These are phyloP conservation scores for Cutaneotrichosporon spelunceum DNA, from an alignment of 1,284 basidiomycete genomes.

Conservation along the genomic window DNA sequence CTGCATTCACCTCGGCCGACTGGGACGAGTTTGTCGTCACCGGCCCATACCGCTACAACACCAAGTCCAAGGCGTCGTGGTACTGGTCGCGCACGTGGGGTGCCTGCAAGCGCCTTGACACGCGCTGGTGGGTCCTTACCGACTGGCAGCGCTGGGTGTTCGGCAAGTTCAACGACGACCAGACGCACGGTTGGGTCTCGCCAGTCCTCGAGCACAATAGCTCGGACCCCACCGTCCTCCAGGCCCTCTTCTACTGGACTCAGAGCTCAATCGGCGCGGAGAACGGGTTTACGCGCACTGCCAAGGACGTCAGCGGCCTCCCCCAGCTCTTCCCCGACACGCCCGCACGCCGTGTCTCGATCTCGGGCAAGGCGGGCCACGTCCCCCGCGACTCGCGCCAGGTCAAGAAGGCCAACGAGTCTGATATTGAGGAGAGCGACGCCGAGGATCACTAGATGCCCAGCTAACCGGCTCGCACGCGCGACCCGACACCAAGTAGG, in stretches of 20 bases:
- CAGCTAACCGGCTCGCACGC: neutral
- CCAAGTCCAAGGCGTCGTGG: constrained; percentile 52
- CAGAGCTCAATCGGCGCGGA: constrained; percentile 29
- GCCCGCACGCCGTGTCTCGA: constrained; percentile 43
- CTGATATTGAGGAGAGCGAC: constrained; percentile 50
- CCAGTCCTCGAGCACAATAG: constrained; percentile 38
- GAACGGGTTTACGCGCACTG: constrained; percentile 10
- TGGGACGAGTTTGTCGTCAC: constrained; percentile 51
- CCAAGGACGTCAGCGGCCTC: constrained; percentile 38
- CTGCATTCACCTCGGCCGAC: constrained; percentile 46
- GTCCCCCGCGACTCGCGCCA: constrained; percentile 24
- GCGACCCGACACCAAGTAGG: neutral
- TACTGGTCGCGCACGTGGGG: constrained; percentile 51
- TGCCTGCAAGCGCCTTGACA: constrained; percentile 46
- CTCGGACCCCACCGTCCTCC: constrained; percentile 41
- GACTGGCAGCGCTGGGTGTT: constrained; percentile 53
- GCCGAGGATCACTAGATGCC: constrained; percentile 29
- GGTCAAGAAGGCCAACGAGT: constrained; percentile 46
- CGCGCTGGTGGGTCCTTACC: constrained; percentile 50
- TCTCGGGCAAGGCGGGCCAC: constrained; percentile 23
- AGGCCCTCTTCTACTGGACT: constrained; percentile 50
- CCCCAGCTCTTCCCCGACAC: constrained; percentile 48
- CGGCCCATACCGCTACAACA: constrained; percentile 51
- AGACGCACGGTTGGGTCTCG: constrained; percentile 43
- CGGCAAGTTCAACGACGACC: constrained; percentile 47